phyloP scores from a whole-genome alignment of 2,329 filamentous ascomycete genomes.

The Colletotrichum ledebouriae region DNA sequence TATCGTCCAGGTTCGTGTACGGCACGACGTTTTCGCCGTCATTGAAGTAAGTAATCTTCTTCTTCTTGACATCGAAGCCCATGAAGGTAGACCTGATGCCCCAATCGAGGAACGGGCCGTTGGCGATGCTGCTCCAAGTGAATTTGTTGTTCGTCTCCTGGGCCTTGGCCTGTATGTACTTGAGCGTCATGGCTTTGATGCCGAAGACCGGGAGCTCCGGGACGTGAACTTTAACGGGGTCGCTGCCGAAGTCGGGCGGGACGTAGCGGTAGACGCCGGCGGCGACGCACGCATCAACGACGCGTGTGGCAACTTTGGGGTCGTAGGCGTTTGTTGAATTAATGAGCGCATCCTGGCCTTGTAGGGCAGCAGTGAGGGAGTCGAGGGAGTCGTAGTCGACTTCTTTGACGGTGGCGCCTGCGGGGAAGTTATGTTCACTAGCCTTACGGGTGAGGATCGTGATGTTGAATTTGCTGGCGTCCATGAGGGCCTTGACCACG shows the following conservation, averaged over 20 bases:
- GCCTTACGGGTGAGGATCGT: slow-evolving; percentile 66
- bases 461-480: slow-evolving; percentile 56
- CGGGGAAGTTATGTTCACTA: slow-evolving; percentile 53
- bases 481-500: slow-evolving; percentile 50
- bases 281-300: slow-evolving; percentile 68
- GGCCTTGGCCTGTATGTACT: slow-evolving; percentile 46
- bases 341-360: slow-evolving; percentile 70
- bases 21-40: slow-evolving; percentile 47
- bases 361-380: slow-evolving; percentile 64
- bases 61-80: slow-evolving; percentile 46
- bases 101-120: slow-evolving; percentile 51
- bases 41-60: slow-evolving; percentile 43
- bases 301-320: slow-evolving; percentile 58
- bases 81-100: slow-evolving; percentile 44
- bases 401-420: slow-evolving; percentile 57
- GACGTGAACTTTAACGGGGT: slow-evolving; percentile 47
- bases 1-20: slow-evolving; percentile 45
- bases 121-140: slow-evolving; percentile 49
- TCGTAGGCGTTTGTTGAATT: slow-evolving; percentile 47
- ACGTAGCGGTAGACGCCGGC: slow-evolving; percentile 74
- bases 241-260: slow-evolving; percentile 68
- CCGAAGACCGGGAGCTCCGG: slow-evolving; percentile 43
- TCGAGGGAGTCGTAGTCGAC: slow-evolving; percentile 63
- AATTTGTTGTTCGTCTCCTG: slow-evolving; percentile 39
- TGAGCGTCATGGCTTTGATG: slow-evolving; percentile 42